These are phyloP conservation scores for Brassica incana DNA, from an alignment of 345 rosid genomes.

Conservation along the genomic window DNA sequence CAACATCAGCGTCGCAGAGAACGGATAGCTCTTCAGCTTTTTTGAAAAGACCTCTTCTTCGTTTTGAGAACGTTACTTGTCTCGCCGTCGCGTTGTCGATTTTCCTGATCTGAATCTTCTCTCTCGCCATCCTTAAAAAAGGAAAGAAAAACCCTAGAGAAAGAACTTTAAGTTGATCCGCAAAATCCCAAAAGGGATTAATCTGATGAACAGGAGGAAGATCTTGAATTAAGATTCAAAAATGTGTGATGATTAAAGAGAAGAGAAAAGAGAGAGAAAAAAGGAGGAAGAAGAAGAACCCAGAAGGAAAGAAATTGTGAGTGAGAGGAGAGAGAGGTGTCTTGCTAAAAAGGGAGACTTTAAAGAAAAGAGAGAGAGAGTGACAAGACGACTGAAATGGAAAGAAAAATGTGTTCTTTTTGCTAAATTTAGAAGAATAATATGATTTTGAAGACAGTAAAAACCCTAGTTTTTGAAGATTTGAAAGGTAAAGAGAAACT, in stretches of 20 bases:
- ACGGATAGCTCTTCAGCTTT: slow-evolving; percentile 75
- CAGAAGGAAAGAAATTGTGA: slow-evolving; percentile 1
- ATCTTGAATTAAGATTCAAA: slow-evolving; percentile 29
- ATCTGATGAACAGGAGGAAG: slow-evolving; percentile 11
- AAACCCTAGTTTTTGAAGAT: slow-evolving; percentile 44
- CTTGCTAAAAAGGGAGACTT: slow-evolving; percentile 35
- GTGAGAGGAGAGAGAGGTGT: slow-evolving; percentile 1
- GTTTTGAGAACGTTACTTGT: slow-evolving; percentile 74
- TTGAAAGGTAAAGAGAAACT: slow-evolving; percentile 9
- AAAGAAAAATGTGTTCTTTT: slow-evolving; percentile 39
- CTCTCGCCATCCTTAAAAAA: slow-evolving; percentile 50
- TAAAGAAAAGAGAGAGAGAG: slow-evolving; percentile 22
- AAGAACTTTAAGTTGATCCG: not conserved
- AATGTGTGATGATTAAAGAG: slow-evolving; percentile 11
- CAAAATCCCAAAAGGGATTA: not conserved
- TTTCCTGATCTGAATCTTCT: slow-evolving; percentile 69
- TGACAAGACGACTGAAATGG: slow-evolving; percentile 39
- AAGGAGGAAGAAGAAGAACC: slow-evolving; percentile 6
- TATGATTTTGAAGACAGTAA: slow-evolving; percentile 39
- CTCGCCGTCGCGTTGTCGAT: slow-evolving; percentile 67
- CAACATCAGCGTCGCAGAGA: slow-evolving; percentile 76
- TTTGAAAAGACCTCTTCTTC: slow-evolving; percentile 71
- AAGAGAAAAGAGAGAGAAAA: slow-evolving; percentile 19
- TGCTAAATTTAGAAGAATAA: slow-evolving; percentile 48
- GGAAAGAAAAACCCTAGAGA: slow-evolving; percentile 11